Conservation (phyloP, 106 monocot species). For the Phalaenopsis aphrodite region DNA sequence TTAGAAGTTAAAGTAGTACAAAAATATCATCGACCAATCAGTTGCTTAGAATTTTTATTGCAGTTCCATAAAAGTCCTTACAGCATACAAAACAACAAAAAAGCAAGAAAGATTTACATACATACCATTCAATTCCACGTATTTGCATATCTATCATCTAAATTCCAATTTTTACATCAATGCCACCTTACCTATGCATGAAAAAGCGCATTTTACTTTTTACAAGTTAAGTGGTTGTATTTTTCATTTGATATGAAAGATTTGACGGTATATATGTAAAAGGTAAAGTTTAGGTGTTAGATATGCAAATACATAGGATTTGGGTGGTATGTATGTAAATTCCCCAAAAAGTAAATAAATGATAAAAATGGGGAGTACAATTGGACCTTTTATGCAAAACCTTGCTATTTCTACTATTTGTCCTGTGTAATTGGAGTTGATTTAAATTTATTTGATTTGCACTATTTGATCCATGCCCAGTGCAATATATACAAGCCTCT, state of each 20-base stretch:
- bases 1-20: no score
- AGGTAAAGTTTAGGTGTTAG: no score
- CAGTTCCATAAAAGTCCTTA: not conserved
- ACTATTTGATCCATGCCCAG: not conserved
- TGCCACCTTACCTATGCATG: no score
- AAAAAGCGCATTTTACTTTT: no score
- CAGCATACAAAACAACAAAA: not conserved
- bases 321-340: no score
- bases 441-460: not conserved
- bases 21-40: not conserved
- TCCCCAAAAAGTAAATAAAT: not conserved
- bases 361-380: not conserved
- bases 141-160: no score
- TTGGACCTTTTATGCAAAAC: not conserved
- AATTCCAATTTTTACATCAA: no score
- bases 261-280: no score
- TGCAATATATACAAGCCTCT: not conserved
- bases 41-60: not conserved
- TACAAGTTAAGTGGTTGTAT: no score
- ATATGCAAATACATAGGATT: no score
- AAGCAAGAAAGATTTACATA: not conserved
- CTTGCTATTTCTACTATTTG: not conserved
- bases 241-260: no score
- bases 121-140: no score
- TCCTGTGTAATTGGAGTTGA: not conserved